Conservation (phyloP, 306 rosid genomes). For the barrel medic (Medicago truncatula) region MtrunA17r5.0-ANR NC_053049.1:26913501-26914000, state of each 20-base stretch:
- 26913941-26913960: constrained; percentile 34
- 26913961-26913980: constrained; percentile 47
- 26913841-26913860: background rate
- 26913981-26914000: constrained; percentile 25
- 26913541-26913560: constrained; percentile 86
- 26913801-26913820: constrained; percentile 51
- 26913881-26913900: constrained; percentile 68
- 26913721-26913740: no score
- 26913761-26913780: constrained; percentile 25
- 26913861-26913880: constrained; percentile 47
- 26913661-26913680: constrained; percentile 15
- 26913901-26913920: constrained; percentile 43
- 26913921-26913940: constrained; percentile 26
- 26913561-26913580: constrained; percentile 96
- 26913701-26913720: background rate
- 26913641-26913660: constrained; percentile 23
- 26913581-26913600: constrained; percentile 79
- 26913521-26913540: constrained; percentile 88
- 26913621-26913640: constrained; percentile 33
- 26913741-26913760: background rate
- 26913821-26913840: constrained; percentile 6
- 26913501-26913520: constrained; percentile 68
- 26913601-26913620: constrained; percentile 55
- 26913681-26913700: background rate
- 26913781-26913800: background rate